A percentile compares a stretch with the other conserved stretches of the same genome.
Evolutionary conservation across 1,284 basidiomycete species (phyloP).

Genomic region (Meira nashicola): DNA sequence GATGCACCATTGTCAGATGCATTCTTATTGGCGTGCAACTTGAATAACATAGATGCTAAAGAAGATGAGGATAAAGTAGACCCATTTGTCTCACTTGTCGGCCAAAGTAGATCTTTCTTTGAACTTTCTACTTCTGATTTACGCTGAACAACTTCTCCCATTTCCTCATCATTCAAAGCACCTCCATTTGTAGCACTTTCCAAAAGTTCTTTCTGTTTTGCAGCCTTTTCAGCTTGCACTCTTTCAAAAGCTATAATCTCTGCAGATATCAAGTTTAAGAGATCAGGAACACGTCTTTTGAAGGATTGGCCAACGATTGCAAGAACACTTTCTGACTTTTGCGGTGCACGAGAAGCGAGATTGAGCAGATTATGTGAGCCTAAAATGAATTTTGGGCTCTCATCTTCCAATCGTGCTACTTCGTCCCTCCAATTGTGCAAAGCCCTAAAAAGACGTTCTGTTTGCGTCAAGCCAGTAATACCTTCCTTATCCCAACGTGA

Average conservation of each 20-base stretch:
- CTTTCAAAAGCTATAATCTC: constrained; percentile 30
- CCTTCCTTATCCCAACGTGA: constrained; percentile 19
- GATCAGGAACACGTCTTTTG: constrained; percentile 29
- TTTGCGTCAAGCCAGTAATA: constrained; percentile 42
- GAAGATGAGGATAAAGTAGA: neutral
- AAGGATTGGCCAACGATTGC: constrained; percentile 24
- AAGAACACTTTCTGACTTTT: constrained; percentile 25
- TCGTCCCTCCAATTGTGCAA: constrained; percentile 82
- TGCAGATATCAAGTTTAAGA: constrained; percentile 25
- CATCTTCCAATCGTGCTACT: constrained; percentile 77
- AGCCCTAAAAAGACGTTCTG: constrained; percentile 62
- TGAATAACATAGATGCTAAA: neutral
- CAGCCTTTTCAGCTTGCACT: neutral
- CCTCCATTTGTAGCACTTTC: neutral
- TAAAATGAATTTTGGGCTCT: constrained; percentile 62
- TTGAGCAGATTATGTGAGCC: constrained; percentile 30
- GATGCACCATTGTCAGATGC: too few relatives aligned
- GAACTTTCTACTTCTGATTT: neutral
- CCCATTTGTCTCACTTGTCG: neutral
- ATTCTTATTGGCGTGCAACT: neutral
- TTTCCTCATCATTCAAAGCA: constrained; percentile 17
- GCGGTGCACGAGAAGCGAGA: constrained; percentile 39
- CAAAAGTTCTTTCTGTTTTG: neutral
- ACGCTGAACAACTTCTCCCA: constrained; percentile 3
- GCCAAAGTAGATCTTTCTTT: neutral